Evolutionary conservation across 306 rosid species (phyloP).

Genomic region (Purshia tridentata): DNA sequence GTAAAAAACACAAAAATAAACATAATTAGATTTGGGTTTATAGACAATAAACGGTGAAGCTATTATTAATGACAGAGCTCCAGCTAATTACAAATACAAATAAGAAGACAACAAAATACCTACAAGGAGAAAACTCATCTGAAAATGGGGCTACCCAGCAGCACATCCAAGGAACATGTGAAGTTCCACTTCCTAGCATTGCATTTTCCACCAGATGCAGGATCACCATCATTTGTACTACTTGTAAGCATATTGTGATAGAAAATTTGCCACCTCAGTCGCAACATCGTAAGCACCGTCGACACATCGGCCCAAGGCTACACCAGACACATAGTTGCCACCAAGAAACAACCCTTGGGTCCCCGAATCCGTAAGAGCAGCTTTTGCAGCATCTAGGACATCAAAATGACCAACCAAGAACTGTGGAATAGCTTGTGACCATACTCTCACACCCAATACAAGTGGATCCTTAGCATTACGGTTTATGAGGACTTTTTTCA

Average conservation of each 20-base stretch:
- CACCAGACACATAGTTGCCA: conserved; percentile 89
- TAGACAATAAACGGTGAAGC: background rate
- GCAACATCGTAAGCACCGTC: conserved; percentile 91
- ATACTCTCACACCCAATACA: conserved; percentile 67
- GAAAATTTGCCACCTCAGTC: conserved; percentile 64
- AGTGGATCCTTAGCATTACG: conserved; percentile 63
- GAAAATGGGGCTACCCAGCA: conserved; percentile 21
- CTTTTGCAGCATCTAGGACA: conserved; percentile 68
- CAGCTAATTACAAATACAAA: conserved; percentile 16
- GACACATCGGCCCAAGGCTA: conserved; percentile 96
- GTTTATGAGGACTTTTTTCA: conserved; percentile 76
- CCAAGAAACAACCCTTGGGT: conserved; percentile 77
- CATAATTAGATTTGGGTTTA: no score
- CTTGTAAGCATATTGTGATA: conserved; percentile 53
- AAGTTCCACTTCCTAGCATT: conserved; percentile 5
- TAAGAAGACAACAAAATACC: conserved; percentile 16
- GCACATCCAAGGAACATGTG: background rate
- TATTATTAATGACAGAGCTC: conserved; percentile 17
- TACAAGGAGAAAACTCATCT: conserved; percentile 8
- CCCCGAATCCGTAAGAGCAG: conserved; percentile 57
- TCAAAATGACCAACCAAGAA: conserved; percentile 92
- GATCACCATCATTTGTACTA: conserved; percentile 26
- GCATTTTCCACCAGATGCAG: background rate
- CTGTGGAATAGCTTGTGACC: conserved; percentile 98
- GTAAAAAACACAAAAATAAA: no score